Evolutionary conservation across 2,329 filamentous ascomycete species (phyloP).

Genomic region (Eurotiales sp.): DNA sequence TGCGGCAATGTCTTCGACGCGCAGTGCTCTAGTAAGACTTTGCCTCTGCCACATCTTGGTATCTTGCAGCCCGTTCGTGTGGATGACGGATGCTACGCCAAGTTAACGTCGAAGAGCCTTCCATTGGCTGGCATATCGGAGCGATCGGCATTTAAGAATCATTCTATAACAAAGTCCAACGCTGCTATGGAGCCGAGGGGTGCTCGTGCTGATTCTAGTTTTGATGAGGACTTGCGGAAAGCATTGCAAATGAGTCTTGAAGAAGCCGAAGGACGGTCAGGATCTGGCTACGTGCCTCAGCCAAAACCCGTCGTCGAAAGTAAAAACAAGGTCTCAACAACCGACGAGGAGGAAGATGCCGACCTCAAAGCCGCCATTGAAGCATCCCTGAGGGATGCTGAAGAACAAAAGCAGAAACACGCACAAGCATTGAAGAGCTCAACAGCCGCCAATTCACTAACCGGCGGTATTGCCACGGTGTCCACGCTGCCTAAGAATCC

Average conservation of each 20-base stretch:
- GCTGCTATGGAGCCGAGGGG: slow-evolving; percentile 84
- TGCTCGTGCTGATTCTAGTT: slow-evolving; percentile 81
- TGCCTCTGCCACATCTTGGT: slow-evolving; percentile 86
- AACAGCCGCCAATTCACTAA: slow-evolving; percentile 52
- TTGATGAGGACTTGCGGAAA: slow-evolving; percentile 90
- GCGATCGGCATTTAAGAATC: slow-evolving; percentile 41
- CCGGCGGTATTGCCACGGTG: slow-evolving; percentile 47
- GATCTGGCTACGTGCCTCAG: slow-evolving; percentile 68
- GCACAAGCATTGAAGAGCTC: slow-evolving; percentile 79
- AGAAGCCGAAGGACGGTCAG: slow-evolving; percentile 73
- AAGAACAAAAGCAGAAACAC: slow-evolving; percentile 93
- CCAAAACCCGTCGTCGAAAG: slow-evolving; percentile 33
- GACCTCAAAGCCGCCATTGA: slow-evolving; percentile 94
- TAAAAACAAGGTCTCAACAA: slow-evolving; percentile 20
- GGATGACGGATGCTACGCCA: slow-evolving; percentile 91
- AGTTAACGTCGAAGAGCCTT: slow-evolving; percentile 70
- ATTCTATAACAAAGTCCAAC: slow-evolving; percentile 61
- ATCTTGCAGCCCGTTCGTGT: slow-evolving; percentile 89
- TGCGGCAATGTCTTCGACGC: slow-evolving; percentile 97
- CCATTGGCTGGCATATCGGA: slow-evolving; percentile 39
- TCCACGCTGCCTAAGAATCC: slow-evolving; percentile 74
- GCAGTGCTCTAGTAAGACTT: slow-evolving; percentile 83
- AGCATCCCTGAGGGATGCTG: slow-evolving; percentile 92
- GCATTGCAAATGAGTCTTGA: slow-evolving; percentile 96
- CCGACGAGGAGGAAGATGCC: slow-evolving; percentile 80